Evolutionary conservation across 176 grass and related monocot species (phyloP), one percentile per base, ranked within the genome.

Genomic region (Ensete ventricosum): DNA sequence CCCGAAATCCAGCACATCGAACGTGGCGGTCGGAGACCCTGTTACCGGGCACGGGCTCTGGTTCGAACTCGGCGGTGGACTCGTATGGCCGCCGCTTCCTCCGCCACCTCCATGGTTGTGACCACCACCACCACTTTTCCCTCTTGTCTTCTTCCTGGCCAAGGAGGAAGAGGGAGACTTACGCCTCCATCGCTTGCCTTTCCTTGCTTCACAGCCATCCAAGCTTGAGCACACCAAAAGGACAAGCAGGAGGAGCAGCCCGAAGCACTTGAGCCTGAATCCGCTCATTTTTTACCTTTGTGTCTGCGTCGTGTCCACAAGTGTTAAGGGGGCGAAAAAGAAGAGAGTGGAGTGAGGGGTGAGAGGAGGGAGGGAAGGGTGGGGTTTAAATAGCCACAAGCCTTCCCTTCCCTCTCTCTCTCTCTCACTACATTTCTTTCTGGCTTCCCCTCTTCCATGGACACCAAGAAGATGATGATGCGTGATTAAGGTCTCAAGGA

Each of bases 1-100:
- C 65, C 93, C 93, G 34, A 87, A 96, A 83, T 90, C 85, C 83
- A 96, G 67, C 67, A 96, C 93, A 67, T 90, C 84, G 53, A 90
- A 92, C 17, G 84, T 79, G 11, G 34, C 34, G 34, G 4, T 53
- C 50, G 87, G 83, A 69, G 11, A 73, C 25, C 20, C 78, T 11
- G 81, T 75, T 11, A 19, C 75, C 52, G 84, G 88, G 43, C 53
- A 76, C 14, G 84, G 79, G 29, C 63, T 27, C 10, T n/a, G 17
- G 12, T 66, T 29, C 7, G 63, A 21, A 20, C 70, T 82, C 21
- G 67, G 75, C 25, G 81, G 73, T 1, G 72, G 53, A 27, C 53
- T 74, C 5, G 11, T 19, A 2, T 29, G 52, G 0, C 72, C 72
- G 9, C 69, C 23, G 14, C 57, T n/a, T 27, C 63, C 69, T 2